A percentile compares a stretch with the other conserved stretches of the same genome.
Evolutionary conservation across 345 rosid species (phyloP).

Genomic region (Microthlaspi erraticum): DNA sequence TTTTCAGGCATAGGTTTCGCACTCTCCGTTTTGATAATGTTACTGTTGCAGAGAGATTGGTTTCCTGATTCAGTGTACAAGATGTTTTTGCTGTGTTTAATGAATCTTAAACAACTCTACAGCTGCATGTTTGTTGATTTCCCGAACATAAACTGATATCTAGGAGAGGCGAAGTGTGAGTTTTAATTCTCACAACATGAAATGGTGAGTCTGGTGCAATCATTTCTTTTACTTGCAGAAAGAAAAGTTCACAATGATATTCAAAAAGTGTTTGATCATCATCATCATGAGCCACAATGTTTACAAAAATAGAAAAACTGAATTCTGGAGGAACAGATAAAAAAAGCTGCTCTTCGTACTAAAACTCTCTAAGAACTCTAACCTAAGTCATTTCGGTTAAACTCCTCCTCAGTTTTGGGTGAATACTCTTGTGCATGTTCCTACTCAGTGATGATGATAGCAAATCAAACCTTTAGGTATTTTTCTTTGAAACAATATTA

Average conservation of each 20-base stretch:
- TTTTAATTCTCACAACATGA: background rate
- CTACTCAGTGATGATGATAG: background rate
- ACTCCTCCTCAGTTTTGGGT: too few species aligned
- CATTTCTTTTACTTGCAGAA: background rate
- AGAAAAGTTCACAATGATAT: background rate
- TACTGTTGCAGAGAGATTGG: background rate
- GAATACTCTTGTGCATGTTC: too few species aligned
- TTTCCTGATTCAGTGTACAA: background rate
- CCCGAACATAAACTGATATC: slow-evolving; percentile 18
- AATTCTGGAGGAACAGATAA: slow-evolving; percentile 51
- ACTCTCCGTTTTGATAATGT: background rate
- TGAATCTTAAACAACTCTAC: background rate
- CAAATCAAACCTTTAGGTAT: background rate
- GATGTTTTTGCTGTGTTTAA: background rate
- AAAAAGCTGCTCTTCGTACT: background rate
- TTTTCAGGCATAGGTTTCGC: background rate
- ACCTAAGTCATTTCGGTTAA: too few species aligned
- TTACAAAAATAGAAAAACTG: slow-evolving; percentile 46
- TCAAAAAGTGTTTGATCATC: slow-evolving; percentile 41
- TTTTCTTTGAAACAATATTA: background rate
- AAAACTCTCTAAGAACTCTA: too few species aligned
- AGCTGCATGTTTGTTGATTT: slow-evolving; percentile 3
- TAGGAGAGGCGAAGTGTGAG: background rate
- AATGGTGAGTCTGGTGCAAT: background rate
- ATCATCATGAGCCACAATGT: slow-evolving; percentile 44